A percentile compares a stretch with the other conserved stretches of the same genome.
phyloP scores from a whole-genome alignment of 2,329 filamentous ascomycete genomes.

The Ceratocystiopsis brevicomis region DNA sequence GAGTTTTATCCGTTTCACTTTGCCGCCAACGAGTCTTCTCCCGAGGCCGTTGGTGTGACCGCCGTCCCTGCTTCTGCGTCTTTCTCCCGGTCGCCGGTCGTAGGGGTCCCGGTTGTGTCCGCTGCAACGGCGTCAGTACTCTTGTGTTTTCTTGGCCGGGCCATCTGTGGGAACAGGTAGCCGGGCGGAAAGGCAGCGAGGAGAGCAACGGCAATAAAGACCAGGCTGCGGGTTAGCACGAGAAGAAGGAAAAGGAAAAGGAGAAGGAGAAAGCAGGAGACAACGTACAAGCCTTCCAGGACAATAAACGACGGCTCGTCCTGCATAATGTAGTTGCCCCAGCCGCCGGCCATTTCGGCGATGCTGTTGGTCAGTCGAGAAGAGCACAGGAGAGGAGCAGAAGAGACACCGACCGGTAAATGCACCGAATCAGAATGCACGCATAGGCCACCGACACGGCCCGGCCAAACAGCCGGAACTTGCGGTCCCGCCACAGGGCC shows the following conservation, averaged over 20 bases:
- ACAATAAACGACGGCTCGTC: conserved; percentile 40
- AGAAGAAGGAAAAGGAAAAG: background rate
- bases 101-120: no score
- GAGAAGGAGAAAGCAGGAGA: background rate
- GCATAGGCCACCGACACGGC: conserved; percentile 26
- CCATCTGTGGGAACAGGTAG: conserved; percentile 36
- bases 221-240: conserved; percentile 19
- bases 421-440: conserved; percentile 30
- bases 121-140: no score
- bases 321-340: conserved; percentile 45
- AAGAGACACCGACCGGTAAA: conserved; percentile 27
- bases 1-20: no score
- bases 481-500: conserved; percentile 23
- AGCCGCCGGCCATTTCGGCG: conserved; percentile 44
- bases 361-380: conserved; percentile 21
- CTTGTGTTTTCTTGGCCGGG: conserved; percentile 3
- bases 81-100: no score
- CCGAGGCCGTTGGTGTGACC: no score
- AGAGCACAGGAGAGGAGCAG: background rate
- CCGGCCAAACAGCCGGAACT: conserved; percentile 24
- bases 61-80: no score
- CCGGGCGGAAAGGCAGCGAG: conserved; percentile 36
- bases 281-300: conserved; percentile 32
- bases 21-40: no score
- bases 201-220: conserved; percentile 28